A percentile compares a stretch with the other conserved stretches of the same genome.
Evolutionary conservation across 2,329 filamentous ascomycete genomes (phyloP).

Genomic region (Chrysosporium keratinophilum): DNA sequence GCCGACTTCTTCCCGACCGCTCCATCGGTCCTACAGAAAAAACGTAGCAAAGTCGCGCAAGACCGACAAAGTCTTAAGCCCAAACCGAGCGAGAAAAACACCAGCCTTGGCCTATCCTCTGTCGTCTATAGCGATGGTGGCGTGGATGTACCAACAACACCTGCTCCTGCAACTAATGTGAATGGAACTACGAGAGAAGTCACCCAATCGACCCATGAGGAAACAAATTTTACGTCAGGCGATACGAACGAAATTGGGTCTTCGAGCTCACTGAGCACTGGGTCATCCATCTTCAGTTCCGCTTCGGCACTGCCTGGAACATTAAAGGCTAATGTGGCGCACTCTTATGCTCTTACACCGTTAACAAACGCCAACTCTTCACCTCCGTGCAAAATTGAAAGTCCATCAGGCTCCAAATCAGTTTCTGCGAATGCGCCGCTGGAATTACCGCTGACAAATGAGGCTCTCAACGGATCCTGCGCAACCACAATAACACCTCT

Average conservation of each 20-base stretch:
- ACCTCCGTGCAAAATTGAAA: conserved; percentile 47
- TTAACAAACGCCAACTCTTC: conserved; percentile 58
- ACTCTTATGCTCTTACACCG: conserved; percentile 49
- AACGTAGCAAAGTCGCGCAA: conserved; percentile 41
- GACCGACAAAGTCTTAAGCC: conserved; percentile 52
- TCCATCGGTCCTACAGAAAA: conserved; percentile 50
- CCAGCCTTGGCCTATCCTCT: conserved; percentile 14
- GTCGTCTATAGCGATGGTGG: conserved; percentile 6
- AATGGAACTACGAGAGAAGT: neutral
- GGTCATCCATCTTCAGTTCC: conserved; percentile 61
- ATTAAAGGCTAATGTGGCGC: conserved; percentile 46
- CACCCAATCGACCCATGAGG: neutral
- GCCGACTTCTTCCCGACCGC: conserved; percentile 78
- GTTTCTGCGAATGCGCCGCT: conserved; percentile 19
- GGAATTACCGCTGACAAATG: conserved; percentile 18
- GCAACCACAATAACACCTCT: conserved; percentile 30
- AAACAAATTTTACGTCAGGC: conserved; percentile 17
- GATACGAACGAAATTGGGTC: conserved; percentile 57
- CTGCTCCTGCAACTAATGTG: neutral
- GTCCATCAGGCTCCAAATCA: conserved; percentile 34
- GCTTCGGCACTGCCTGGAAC: conserved; percentile 43
- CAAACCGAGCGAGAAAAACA: conserved; percentile 19
- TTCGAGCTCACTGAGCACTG: conserved; percentile 60
- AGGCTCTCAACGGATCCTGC: conserved; percentile 24
- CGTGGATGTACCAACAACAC: neutral